These are phyloP conservation scores for Petasospora rhodanensis DNA, from an alignment of 1,139 yeast genomes.

Conservation along the genomic window DNA sequence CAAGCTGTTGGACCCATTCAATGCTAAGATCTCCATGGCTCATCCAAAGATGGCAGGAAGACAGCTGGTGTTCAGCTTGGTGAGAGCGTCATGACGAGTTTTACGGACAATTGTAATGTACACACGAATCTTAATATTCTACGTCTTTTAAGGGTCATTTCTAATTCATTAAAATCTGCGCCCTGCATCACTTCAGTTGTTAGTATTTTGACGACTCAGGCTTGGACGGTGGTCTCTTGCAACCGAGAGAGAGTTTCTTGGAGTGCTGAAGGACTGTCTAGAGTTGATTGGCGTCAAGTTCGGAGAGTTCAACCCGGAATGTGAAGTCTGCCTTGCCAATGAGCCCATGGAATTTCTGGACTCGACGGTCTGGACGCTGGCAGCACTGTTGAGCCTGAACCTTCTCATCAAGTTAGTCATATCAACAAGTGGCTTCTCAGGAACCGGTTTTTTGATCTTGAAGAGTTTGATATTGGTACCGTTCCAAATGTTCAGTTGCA, in stretches of 20 bases:
- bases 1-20: slow-evolving; percentile 39
- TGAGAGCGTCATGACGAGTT: slow-evolving; percentile 2
- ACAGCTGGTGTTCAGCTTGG: slow-evolving; percentile 42
- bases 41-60: slow-evolving; percentile 66
- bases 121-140: no score
- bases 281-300: slow-evolving; percentile 26
- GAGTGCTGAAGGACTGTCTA: slow-evolving; percentile 24
- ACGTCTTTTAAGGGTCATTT: no score
- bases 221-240: slow-evolving; percentile 10
- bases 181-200: no score
- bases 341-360: slow-evolving; percentile 13
- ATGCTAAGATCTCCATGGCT: slow-evolving; percentile 53
- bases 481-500: slow-evolving; percentile 50
- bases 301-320: slow-evolving; percentile 20
- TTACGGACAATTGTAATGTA: slow-evolving; percentile 1
- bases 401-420: slow-evolving; percentile 47
- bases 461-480: slow-evolving; percentile 61
- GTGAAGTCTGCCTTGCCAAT: slow-evolving; percentile 12
- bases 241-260: slow-evolving; percentile 22
- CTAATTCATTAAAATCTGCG: no score
- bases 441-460: slow-evolving; percentile 40
- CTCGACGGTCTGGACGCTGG: slow-evolving; percentile 18
- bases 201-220: slow-evolving; percentile 21
- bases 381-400: slow-evolving; percentile 26
- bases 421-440: slow-evolving; percentile 46